Conservation (phyloP, 768 basidiomycete genomes). For the Tulasnella sp. region DNA sequence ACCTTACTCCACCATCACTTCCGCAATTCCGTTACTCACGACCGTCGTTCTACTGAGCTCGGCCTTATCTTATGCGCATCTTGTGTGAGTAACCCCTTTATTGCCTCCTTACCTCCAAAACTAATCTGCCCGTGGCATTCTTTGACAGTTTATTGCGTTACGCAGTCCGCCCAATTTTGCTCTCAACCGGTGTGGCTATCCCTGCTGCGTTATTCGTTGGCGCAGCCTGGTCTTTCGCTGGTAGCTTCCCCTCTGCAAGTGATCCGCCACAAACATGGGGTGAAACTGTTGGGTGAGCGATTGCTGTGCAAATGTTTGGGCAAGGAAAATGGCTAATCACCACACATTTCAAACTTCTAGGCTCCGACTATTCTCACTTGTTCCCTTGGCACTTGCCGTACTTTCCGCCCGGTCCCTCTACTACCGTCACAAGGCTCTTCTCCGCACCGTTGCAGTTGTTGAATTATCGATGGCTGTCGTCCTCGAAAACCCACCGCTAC, state of each 20-base stretch:
- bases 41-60: constrained; percentile 74
- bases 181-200: constrained; percentile 74
- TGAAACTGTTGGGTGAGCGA: constrained; percentile 72
- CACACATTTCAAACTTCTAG: constrained; percentile 46
- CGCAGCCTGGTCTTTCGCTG: constrained; percentile 78
- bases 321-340: constrained; percentile 34
- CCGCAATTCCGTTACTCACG: constrained; percentile 75
- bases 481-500: constrained; percentile 70
- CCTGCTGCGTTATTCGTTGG: constrained; percentile 74
- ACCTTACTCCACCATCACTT: constrained; percentile 73
- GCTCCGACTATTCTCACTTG: constrained; percentile 74
- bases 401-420: constrained; percentile 62
- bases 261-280: constrained; percentile 72
- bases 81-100: constrained; percentile 46
- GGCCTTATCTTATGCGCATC: constrained; percentile 69
- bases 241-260: constrained; percentile 69
- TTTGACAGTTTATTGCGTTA: constrained; percentile 59
- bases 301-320: constrained; percentile 34
- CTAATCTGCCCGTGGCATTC: neutral
- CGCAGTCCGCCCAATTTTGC: constrained; percentile 83
- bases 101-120: neutral
- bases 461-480: constrained; percentile 71
- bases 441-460: constrained; percentile 50
- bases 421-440: constrained; percentile 66
- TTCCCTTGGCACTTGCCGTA: constrained; percentile 71